Conservation (phyloP, 2,329 filamentous ascomycete genomes). For the Scedosporium minutisporum region DNA sequence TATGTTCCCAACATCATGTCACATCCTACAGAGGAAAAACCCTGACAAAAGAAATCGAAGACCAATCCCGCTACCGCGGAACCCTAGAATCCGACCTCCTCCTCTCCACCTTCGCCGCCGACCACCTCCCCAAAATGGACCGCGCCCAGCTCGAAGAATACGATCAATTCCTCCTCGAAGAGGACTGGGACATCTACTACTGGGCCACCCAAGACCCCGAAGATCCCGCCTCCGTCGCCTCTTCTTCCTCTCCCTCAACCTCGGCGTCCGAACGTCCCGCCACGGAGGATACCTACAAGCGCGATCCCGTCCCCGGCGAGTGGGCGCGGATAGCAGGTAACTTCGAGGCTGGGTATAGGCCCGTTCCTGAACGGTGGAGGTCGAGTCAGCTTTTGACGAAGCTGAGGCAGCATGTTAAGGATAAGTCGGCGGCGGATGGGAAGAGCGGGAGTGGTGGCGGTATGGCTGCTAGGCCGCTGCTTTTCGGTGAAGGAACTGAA, state of each 20-base stretch:
- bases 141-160: conserved; percentile 68
- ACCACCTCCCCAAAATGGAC: conserved; percentile 66
- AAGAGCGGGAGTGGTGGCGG: conserved; percentile 27
- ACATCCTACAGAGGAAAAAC: neutral
- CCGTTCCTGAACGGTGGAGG: conserved; percentile 78
- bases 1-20: conserved; percentile 28
- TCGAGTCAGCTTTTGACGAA: conserved; percentile 69
- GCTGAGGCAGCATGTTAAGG: conserved; percentile 70
- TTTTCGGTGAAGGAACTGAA: conserved; percentile 15
- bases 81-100: conserved; percentile 93
- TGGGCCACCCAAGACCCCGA: conserved; percentile 82
- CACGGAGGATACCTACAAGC: conserved; percentile 19
- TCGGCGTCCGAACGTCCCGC: conserved; percentile 16
- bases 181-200: conserved; percentile 99
- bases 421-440: conserved; percentile 36
- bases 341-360: conserved; percentile 87
- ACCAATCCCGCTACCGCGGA: conserved; percentile 93
- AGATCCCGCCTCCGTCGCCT: conserved; percentile 29
- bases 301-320: conserved; percentile 51
- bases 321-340: conserved; percentile 96
- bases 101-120: conserved; percentile 86
- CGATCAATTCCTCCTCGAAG: conserved; percentile 92
- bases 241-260: conserved; percentile 11
- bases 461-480: conserved; percentile 49
- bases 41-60: conserved; percentile 20